phyloP scores from a whole-genome alignment of 805 yeast genomes.

The Zygotorulaspora sp. region DNA sequence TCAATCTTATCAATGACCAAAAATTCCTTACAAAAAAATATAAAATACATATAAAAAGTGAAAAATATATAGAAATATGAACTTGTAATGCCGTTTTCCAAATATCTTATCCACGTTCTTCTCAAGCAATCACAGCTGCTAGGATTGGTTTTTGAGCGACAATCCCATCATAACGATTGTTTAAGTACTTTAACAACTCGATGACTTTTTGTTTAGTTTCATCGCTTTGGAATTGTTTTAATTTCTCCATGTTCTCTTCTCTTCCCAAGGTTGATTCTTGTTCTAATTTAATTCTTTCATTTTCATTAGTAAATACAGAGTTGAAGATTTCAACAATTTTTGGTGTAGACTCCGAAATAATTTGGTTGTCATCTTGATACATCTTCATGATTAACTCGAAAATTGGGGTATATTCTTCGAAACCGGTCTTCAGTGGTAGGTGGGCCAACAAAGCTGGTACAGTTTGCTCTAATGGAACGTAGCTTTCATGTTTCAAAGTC shows the following conservation, averaged over 20 bases:
- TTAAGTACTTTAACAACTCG: conserved; percentile 68
- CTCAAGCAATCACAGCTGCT: conserved; percentile 35
- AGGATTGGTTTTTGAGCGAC: conserved; percentile 45
- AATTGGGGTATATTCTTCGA: conserved; percentile 90
- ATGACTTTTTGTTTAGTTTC: conserved; percentile 62
- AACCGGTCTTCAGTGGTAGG: conserved; percentile 82
- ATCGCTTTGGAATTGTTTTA: conserved; percentile 71
- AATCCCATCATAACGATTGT: conserved; percentile 57
- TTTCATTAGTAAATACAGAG: conserved; percentile 67
- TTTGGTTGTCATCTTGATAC: conserved; percentile 57
- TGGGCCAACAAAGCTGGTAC: conserved; percentile 69
- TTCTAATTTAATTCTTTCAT: conserved; percentile 63
- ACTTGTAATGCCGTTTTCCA: too few relatives aligned
- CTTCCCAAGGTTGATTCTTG: conserved; percentile 78
- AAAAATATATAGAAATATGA: too few relatives aligned
- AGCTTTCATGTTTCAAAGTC: conserved; percentile 64
- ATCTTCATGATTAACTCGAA: conserved; percentile 70
- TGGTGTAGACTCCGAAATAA: conserved; percentile 52
- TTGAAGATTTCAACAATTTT: conserved; percentile 64
- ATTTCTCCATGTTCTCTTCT: conserved; percentile 72
- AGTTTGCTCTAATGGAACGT: conserved; percentile 74
- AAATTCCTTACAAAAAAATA: conserved; percentile 5
- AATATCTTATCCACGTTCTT: not conserved
- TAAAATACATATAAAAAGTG: conserved; percentile 9
- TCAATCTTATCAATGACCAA: conserved; percentile 1